Evolutionary conservation across 257 asterid species (phyloP).

Genomic region (Solanum tacnaense): DNA sequence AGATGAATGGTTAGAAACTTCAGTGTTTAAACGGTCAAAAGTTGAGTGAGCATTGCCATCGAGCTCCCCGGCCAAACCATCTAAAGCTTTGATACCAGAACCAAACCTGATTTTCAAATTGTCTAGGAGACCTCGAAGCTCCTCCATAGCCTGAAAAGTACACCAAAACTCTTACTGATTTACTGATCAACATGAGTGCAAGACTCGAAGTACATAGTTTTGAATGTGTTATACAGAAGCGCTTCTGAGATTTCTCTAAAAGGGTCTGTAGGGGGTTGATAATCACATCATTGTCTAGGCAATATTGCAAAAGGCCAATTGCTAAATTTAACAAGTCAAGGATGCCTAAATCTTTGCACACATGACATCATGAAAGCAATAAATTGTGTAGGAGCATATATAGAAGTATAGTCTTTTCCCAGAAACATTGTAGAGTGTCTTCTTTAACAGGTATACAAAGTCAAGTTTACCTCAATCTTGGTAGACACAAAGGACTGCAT

Average conservation of each 20-base stretch:
- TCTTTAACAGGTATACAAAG: not conserved
- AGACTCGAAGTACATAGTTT: not conserved
- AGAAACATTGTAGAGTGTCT: not conserved
- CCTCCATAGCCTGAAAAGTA: conserved; percentile 68
- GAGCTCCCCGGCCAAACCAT: conserved; percentile 73
- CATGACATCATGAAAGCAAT: not conserved
- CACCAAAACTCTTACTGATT: not conserved
- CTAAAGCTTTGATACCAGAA: conserved; percentile 66
- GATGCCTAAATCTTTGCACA: not conserved
- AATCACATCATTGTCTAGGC: not conserved
- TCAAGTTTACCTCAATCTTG: conserved; percentile 56
- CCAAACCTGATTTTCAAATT: conserved; percentile 70
- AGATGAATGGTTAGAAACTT: conserved; percentile 77
- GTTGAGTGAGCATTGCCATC: conserved; percentile 64
- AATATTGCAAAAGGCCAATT: not conserved
- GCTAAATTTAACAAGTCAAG: not conserved
- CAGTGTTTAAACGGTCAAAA: conserved; percentile 61
- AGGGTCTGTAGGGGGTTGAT: not conserved
- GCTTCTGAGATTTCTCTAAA: not conserved
- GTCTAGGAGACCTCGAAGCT: conserved; percentile 60
- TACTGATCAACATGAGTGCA: not conserved
- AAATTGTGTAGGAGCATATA: not conserved
- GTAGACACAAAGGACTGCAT: conserved; percentile 88
- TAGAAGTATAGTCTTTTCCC: not conserved
- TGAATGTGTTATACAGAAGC: not conserved